phyloP scores from a whole-genome alignment of 1,284 basidiomycete species.

The Leccinum variabile region DNA sequence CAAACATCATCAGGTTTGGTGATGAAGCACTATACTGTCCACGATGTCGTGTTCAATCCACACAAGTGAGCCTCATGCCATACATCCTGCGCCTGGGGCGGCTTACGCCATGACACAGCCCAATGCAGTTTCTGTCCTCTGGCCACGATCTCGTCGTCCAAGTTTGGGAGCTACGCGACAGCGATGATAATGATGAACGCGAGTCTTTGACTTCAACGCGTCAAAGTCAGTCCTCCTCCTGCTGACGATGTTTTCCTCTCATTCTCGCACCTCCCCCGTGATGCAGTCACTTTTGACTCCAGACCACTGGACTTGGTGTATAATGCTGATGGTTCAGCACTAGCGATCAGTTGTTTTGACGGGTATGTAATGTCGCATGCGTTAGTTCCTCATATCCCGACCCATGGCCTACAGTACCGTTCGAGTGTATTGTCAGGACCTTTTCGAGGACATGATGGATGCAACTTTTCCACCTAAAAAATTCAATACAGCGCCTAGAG shows the following conservation, averaged over 20 bases:
- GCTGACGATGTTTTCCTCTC: neutral
- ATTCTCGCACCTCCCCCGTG: neutral
- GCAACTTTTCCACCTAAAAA: constrained; percentile 2
- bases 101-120: constrained; percentile 18
- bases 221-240: constrained; percentile 16
- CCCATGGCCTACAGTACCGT: constrained; percentile 17
- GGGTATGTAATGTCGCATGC: constrained; percentile 29
- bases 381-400: neutral
- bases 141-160: constrained; percentile 30
- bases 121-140: constrained; percentile 33
- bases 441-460: constrained; percentile 30
- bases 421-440: constrained; percentile 21
- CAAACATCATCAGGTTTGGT: constrained; percentile 17
- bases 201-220: constrained; percentile 15
- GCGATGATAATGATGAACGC: constrained; percentile 11
- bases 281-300: constrained; percentile 28
- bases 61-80: constrained; percentile 26
- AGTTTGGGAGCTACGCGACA: constrained; percentile 32
- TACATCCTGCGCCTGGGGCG: neutral
- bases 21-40: constrained; percentile 35
- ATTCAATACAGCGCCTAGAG: constrained; percentile 24
- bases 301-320: constrained; percentile 35
- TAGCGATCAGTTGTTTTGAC: constrained; percentile 36
- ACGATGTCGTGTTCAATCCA: constrained; percentile 38
- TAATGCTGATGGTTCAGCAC: constrained; percentile 20